Conservation (phyloP, 176 grass and related monocot species). For the Avena insularis region DNA sequence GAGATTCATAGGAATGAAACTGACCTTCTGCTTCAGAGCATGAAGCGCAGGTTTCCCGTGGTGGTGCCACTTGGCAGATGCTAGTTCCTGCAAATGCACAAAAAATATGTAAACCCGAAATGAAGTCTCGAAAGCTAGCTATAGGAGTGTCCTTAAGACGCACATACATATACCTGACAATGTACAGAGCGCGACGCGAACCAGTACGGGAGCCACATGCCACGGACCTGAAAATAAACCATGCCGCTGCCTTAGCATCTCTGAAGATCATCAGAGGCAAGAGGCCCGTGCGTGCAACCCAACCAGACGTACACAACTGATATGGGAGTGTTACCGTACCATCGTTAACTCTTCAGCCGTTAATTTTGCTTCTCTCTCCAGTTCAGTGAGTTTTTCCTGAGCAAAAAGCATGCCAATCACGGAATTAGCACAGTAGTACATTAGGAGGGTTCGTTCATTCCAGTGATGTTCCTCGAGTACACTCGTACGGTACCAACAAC, state of each 20-base stretch:
- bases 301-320: not conserved
- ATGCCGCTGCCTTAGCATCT: not conserved
- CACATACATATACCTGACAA: constrained; percentile 37
- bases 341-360: constrained; percentile 44
- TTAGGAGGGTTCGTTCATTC: not conserved
- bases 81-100: constrained; percentile 32
- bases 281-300: not conserved
- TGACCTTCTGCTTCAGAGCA: constrained; percentile 35
- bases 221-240: constrained; percentile 45
- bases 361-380: constrained; percentile 39
- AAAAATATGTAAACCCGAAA: not conserved
- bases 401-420: constrained; percentile 9
- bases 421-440: not conserved
- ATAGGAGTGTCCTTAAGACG: too few relatives aligned
- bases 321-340: constrained; percentile 24
- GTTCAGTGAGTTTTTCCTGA: constrained; percentile 43
- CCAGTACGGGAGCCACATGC: constrained; percentile 66
- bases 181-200: not conserved
- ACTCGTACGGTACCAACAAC: not conserved
- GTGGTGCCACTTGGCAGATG: constrained; percentile 48
- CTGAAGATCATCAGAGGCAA: not conserved
- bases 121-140: not conserved
- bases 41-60: constrained; percentile 35
- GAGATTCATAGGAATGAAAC: not conserved
- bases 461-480: not conserved